phyloP scores from a whole-genome alignment of 805 yeast species.

The Hanseniaspora singularis region DNA sequence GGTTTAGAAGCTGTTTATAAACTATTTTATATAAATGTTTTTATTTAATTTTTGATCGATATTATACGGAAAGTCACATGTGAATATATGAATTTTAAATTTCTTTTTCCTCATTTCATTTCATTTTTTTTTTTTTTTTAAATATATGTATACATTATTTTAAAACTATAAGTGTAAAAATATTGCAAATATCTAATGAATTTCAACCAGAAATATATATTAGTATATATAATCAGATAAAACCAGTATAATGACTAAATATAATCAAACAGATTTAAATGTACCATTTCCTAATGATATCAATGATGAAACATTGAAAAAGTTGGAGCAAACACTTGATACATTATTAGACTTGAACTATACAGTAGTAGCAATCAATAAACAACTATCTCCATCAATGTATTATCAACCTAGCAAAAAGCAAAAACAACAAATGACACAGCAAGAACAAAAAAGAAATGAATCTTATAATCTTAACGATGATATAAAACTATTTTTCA shows the following conservation, averaged over 20 bases:
- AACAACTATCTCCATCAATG: slow-evolving; percentile 42
- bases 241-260: not conserved
- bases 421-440: slow-evolving; percentile 28
- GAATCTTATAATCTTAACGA: slow-evolving; percentile 5
- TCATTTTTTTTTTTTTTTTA: too few relatives aligned
- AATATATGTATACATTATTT: too few relatives aligned
- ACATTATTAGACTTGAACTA: slow-evolving; percentile 55
- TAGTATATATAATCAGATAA: too few relatives aligned
- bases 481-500: slow-evolving; percentile 9
- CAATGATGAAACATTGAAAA: slow-evolving; percentile 31
- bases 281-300: slow-evolving; percentile 55
- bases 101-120: too few relatives aligned
- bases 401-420: slow-evolving; percentile 42
- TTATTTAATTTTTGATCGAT: not conserved
- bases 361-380: slow-evolving; percentile 65
- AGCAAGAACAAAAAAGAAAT: slow-evolving; percentile 19
- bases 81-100: not conserved
- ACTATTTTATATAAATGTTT: not conserved
- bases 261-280: slow-evolving; percentile 53
- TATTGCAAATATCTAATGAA: too few relatives aligned
- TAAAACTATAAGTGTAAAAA: too few relatives aligned
- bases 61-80: not conserved
- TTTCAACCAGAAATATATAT: too few relatives aligned
- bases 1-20: not conserved
- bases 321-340: slow-evolving; percentile 39